phyloP scores from a whole-genome alignment of 2,329 filamentous ascomycete species.

The Fusarium subtropicale region DNA sequence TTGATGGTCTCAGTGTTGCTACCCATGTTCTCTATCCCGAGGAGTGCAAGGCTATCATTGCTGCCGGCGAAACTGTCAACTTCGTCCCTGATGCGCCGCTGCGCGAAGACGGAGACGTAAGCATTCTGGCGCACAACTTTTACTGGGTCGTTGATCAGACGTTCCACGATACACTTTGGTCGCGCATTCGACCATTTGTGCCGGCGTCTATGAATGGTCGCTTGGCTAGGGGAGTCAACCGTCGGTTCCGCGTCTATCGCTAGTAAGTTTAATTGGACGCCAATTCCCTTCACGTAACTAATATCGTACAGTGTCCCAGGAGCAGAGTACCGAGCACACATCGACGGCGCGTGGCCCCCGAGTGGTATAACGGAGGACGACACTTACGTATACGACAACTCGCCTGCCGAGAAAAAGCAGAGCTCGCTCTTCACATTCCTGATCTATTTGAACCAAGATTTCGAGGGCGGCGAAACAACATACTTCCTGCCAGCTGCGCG shows the following conservation, averaged over 20 bases:
- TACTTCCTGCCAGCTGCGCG: conserved; percentile 74
- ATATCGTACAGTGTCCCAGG: conserved; percentile 63
- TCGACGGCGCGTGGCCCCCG: conserved; percentile 79
- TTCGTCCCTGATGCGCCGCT: conserved; percentile 77
- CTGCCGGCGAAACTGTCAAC: conserved; percentile 71
- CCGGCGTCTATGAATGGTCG: conserved; percentile 67
- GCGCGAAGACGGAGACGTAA: conserved; percentile 72
- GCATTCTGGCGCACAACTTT: conserved; percentile 77
- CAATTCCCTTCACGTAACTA: neutral
- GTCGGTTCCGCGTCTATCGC: conserved; percentile 77
- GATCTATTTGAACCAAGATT: conserved; percentile 77
- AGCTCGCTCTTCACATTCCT: conserved; percentile 77
- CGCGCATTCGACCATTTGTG: conserved; percentile 68
- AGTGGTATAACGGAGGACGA: conserved; percentile 70
- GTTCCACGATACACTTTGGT: conserved; percentile 74
- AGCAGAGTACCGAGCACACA: conserved; percentile 77
- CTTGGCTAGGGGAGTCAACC: conserved; percentile 71
- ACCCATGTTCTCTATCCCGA: conserved; percentile 68
- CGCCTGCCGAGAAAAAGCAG: conserved; percentile 68
- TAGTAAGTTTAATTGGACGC: conserved; percentile 54
- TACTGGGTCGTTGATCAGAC: conserved; percentile 76
- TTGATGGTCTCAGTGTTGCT: conserved; percentile 71
- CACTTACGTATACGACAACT: conserved; percentile 74
- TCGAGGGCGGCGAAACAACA: conserved; percentile 76
- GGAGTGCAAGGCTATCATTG: conserved; percentile 75